Conservation (phyloP, 805 yeast genomes). For the Wickerhamiella galacta region DNA sequence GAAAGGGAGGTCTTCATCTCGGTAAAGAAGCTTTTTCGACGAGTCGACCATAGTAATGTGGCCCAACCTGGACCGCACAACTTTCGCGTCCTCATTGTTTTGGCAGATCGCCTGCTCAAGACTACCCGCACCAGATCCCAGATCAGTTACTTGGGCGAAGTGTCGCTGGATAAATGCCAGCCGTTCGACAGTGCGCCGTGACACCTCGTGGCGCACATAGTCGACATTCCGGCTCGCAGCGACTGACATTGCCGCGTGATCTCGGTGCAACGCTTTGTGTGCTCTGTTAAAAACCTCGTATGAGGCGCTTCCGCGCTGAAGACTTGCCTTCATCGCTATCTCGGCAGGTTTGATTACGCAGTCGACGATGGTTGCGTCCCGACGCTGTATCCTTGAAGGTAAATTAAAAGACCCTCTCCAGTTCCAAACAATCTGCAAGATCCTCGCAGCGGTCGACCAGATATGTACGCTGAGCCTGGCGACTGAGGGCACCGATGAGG, state of each 20-base stretch:
- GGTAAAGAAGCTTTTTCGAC: constrained; percentile 32
- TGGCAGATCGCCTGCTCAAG: constrained; percentile 30
- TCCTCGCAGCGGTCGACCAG: constrained; percentile 7
- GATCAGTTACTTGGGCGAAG: constrained; percentile 44
- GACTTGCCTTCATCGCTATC: background rate
- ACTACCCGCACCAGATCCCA: constrained; percentile 61
- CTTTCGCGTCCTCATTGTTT: constrained; percentile 30
- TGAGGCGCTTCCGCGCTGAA: constrained; percentile 31
- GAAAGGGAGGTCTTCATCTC: constrained; percentile 32
- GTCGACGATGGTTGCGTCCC: background rate
- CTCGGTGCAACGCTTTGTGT: constrained; percentile 45
- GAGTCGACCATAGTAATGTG: constrained; percentile 53
- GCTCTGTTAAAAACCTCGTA: constrained; percentile 45
- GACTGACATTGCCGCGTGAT: constrained; percentile 30
- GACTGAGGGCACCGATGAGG: constrained; percentile 4
- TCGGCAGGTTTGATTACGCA: background rate
- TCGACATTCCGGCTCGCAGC: constrained; percentile 43
- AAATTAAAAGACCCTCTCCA: background rate
- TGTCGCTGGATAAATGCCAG: constrained; percentile 53
- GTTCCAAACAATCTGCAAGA: background rate
- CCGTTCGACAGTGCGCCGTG: constrained; percentile 55
- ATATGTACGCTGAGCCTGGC: constrained; percentile 5
- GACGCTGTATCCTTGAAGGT: background rate
- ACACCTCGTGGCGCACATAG: constrained; percentile 59
- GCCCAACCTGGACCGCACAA: constrained; percentile 37